Percentiles rank a stretch among this genome's conserved stretches.
Conservation (phyloP, 345 rosid species). For the Citrus sinensis region DNA sequence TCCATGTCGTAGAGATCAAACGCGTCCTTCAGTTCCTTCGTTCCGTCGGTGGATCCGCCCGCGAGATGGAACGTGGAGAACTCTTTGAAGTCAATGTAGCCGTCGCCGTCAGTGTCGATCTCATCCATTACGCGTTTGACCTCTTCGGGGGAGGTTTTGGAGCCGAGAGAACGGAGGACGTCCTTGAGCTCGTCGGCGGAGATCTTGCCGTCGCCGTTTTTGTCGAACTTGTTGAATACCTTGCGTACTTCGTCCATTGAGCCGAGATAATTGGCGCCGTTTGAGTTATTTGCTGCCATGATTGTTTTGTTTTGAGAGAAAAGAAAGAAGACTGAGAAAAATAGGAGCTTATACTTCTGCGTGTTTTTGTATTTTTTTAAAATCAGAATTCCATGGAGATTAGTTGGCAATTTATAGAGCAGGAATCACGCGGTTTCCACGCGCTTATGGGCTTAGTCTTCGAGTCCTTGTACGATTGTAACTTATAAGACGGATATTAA, state of each 20-base stretch:
- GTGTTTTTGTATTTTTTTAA: no score
- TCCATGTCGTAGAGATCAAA: slow-evolving; percentile 83
- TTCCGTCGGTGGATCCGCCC: slow-evolving; percentile 10
- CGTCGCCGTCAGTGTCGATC: slow-evolving; percentile 88
- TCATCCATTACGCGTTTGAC: slow-evolving; percentile 58
- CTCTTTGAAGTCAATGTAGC: slow-evolving; percentile 73
- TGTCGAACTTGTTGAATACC: slow-evolving; percentile 77
- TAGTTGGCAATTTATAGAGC: background rate
- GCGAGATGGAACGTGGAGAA: slow-evolving; percentile 46
- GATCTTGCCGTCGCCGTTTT: slow-evolving; percentile 91
- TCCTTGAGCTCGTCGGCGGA: slow-evolving; percentile 64
- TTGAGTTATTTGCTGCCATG: background rate
- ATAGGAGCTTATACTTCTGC: background rate
- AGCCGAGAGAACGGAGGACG: slow-evolving; percentile 51
- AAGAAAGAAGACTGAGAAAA: background rate
- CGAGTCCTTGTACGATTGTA: background rate
- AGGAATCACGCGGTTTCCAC: slow-evolving; percentile 9
- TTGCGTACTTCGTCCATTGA: slow-evolving; percentile 46
- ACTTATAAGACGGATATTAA: background rate
- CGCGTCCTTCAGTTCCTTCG: slow-evolving; percentile 70
- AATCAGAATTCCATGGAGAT: background rate
- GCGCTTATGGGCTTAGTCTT: background rate
- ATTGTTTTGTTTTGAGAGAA: background rate
- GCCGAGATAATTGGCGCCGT: slow-evolving; percentile 23
- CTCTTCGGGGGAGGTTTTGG: slow-evolving; percentile 48